Evolutionary conservation across 106 monocot genomes (phyloP), one percentile per base, ranked within the genome.

Genomic region (Dendrobium officinale): DNA sequence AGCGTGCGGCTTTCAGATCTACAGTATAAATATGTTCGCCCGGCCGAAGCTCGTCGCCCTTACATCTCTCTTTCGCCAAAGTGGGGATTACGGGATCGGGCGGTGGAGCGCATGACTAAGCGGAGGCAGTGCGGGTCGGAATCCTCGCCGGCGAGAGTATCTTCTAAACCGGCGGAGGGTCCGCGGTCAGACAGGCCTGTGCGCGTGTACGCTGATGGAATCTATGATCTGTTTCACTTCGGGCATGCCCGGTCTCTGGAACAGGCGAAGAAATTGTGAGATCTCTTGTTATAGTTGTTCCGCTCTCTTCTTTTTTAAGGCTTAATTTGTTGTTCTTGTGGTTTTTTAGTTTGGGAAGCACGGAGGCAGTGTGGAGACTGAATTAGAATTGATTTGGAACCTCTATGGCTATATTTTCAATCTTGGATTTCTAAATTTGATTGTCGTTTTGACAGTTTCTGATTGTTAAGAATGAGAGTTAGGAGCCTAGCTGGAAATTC

Each of bases 161-260:
- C 33, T 2, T 16, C 4, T 3, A 15, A 13, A 3, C 43, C 74
- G 41, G 74, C 20, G 9, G 40, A 10, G 74, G 17, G 13, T 29
- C 6, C 9, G 43, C 19, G 4, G 42, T 43, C 67, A 15, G 79
- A 79, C 13, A 79, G 66, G 75, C 84, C 84, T 33, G 83, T 83
- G 5, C 73, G 83, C 55, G 83, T 83, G 26, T 83, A 83, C 49
- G 83, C 83, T 3, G 83, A 83, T 31, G 83, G 83, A 22, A 83
- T 83, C 70, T 83, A 78, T 43, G 83, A 83, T 79, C 79, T 83
- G 55, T 84, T 84, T 58, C 84, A 84, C 56, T 84, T 84, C 51
- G 84, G 79, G 20, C 84, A 84, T 44, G 84, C 84, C 7, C 48
- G 84, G 59, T 79, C 79, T 22, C 78, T 84, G 19, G 84, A 84